Evolutionary conservation across 2,329 filamentous ascomycete genomes (phyloP), one percentile per base, ranked within the genome.

Genomic region (Volutella citrinella): DNA sequence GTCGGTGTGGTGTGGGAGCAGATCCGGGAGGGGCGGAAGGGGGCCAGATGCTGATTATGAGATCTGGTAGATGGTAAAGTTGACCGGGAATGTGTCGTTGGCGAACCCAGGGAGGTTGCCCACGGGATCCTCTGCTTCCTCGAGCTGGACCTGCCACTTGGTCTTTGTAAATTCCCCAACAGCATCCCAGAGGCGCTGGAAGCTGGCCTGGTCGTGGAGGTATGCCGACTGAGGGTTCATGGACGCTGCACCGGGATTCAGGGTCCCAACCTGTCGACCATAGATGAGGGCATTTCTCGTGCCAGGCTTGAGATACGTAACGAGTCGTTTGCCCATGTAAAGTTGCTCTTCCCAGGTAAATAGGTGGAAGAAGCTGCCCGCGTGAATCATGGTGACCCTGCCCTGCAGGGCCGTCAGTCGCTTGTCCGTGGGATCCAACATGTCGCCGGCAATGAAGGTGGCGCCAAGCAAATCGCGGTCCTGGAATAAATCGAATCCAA

Each of bases 401-500:
- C 62, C 63, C 17, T 61, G 48, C 3, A 72, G 47, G 3, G 37
- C 38, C 4, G 54, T 44, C 6, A 70, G 51, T 4, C 53, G 52
- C 12, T 42, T 44, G 34, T 69, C 63, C 10, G 59, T 55, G 7
- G 60, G 62, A 32, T 66, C 60, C 9, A 76, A 53, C 39, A 78
- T 56, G 40, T 79, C 70, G 14, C 71, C 75, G 4, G 64, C 49
- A 19, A 80, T 56, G 42, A 80, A 77, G 3, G 60, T 62, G 3
- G 65, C 64, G 14, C 60, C 60, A 6, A 78, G 56, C 20, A 36
- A 63, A n/a, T 60, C 50, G 17, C 68, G 65, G 41, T 84, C 82
- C 27, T 69, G 66, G 59, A 84, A 86, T 14, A 86, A 64, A 34
- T 82, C 76, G 53, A 81, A 79, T 18, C 77, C 77, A n/a, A 76